Base-by-base conservation (phyloP, 495 filamentous ascomycete species). In the Aspergillus homomorphus region DNA sequence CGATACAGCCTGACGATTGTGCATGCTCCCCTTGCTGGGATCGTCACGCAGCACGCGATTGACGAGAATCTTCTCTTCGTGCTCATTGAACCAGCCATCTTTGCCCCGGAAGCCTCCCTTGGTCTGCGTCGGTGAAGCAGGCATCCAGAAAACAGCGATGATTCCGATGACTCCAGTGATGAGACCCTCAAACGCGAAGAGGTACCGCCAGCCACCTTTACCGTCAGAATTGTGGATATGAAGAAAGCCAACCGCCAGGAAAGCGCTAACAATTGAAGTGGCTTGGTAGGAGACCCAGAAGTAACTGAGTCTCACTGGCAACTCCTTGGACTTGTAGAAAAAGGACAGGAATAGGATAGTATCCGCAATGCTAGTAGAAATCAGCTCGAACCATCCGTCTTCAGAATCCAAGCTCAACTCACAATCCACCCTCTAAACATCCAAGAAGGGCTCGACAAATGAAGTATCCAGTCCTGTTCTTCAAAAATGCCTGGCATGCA, bases 21-120 rank as follows among this genome's bases (percentile, higher is more conserved):
- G 80, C 81, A 84, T 84, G 19, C 66, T 63, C 26, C 83, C 82
- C 68, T 90, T 89, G 51, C 77, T 81, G 0, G 88, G 88, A 61
- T 90, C 87, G 48, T 90, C 88, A 20, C 86, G 80, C n/a, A 90
- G 73, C n/a, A 90, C 77, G 12, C 88, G 80, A 62, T 88, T 91
- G 18, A 89, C 86, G 49, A 91, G 80, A 64, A 90, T 89, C 21
- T 75, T 80, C 61, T 87, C 84, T 61, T 89, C 85, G 1, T 75
- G 73, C 54, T 86, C 84, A 7, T 72, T 82, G 65, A 90, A 90
- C 87, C 87, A 90, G 4, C 88, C 88, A 8, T 88, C 74, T 58
- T 86, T 88, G 0, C 89, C 88, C 3, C 88, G 80, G 62, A 88
- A 82, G 69, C 79, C 77, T 45, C 82, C 86, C 20, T 77, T 77